Evolutionary conservation across 768 basidiomycete genomes (phyloP), one percentile per base, ranked within the genome.

Genomic region (Amanita phalloides): DNA sequence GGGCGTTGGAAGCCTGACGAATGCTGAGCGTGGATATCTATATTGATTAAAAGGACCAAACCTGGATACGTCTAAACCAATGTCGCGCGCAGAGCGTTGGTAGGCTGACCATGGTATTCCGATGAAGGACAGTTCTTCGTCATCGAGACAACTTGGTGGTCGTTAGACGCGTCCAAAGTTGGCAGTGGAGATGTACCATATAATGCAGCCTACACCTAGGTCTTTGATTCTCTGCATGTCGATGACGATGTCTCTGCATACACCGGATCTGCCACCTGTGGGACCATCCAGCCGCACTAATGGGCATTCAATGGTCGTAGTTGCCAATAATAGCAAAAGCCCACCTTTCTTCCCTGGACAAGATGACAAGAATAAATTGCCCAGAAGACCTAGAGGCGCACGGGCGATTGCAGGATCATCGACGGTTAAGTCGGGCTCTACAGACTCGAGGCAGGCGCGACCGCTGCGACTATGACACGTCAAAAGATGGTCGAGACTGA

Each of bases 261-360:
- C 86, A 2, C 84, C 82, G 42, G 78, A 77, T 11, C 94, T 74
- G 3, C 93, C 91, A 60, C 81, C 82, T 8, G 84, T 76, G 28
- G 88, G 84, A 3, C 89, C 89, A 47, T 72, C 72, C 23, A 89
- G 68, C 50, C 89, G 79, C 14, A 89, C 86, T 88, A 46, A 9
- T 28, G 36, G 33, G 52, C 21, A 47, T 4, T 32, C 21, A 45
- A 35, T 45, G 38, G 23, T 37, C 30, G 44, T 33, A 10, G 38
- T 20, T 30, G 39, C 46, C 46, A 25, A 32, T 21, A 38, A 35
- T 14, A 26, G n/a, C 48, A 36, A 45, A 49, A 36, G 25, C 65
- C 8, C 28, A 84, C 86, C 84, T 75, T 96, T 92, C 67, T 98
- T 98, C 3, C 94, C 94, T 2, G 94, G 94, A 69, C 95, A 97